A percentile compares a stretch with the other conserved stretches of the same genome.
These are phyloP conservation scores for Aotearoamyces nothofagi DNA, from an alignment of 2,329 filamentous ascomycete genomes.

Conservation along the genomic window DNA sequence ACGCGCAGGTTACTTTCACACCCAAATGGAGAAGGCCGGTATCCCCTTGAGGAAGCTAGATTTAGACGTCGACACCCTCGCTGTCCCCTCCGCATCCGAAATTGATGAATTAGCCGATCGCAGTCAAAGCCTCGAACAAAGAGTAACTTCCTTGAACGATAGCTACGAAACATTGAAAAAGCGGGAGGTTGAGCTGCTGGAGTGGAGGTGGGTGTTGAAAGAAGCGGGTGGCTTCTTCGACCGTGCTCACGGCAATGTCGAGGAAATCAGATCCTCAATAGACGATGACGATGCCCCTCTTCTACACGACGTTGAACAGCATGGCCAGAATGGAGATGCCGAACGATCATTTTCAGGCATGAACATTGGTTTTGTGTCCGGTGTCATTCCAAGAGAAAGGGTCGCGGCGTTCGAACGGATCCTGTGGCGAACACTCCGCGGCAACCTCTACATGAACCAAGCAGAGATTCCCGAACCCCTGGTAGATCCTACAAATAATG, in stretches of 20 bases:
- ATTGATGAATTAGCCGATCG: constrained; percentile 93
- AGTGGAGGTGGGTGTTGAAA: constrained; percentile 95
- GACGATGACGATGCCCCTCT: constrained; percentile 82
- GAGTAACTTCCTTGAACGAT: constrained; percentile 83
- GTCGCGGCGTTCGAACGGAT: constrained; percentile 95
- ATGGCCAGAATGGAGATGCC: constrained; percentile 45
- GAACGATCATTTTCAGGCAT: constrained; percentile 88
- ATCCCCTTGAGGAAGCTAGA: constrained; percentile 82
- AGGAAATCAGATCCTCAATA: constrained; percentile 85
- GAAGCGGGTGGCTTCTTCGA: constrained; percentile 98
- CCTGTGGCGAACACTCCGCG: constrained; percentile 89
- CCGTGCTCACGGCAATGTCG: constrained; percentile 85
- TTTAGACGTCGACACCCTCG: constrained; percentile 75
- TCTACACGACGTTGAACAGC: constrained; percentile 82
- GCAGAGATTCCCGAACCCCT: constrained; percentile 92
- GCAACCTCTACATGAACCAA: constrained; percentile 99
- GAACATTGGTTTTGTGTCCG: constrained; percentile 97
- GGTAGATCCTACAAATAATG: constrained; percentile 82
- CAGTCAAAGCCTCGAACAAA: constrained; percentile 81
- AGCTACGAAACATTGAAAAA: constrained; percentile 98
- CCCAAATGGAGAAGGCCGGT: constrained; percentile 86
- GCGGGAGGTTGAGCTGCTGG: constrained; percentile 87
- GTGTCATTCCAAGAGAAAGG: constrained; percentile 84
- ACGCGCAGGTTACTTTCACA: constrained; percentile 68
- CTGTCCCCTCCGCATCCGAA: constrained; percentile 79